Conservation (phyloP, 306 rosid genomes). For the Cicer cuneatum region DNA sequence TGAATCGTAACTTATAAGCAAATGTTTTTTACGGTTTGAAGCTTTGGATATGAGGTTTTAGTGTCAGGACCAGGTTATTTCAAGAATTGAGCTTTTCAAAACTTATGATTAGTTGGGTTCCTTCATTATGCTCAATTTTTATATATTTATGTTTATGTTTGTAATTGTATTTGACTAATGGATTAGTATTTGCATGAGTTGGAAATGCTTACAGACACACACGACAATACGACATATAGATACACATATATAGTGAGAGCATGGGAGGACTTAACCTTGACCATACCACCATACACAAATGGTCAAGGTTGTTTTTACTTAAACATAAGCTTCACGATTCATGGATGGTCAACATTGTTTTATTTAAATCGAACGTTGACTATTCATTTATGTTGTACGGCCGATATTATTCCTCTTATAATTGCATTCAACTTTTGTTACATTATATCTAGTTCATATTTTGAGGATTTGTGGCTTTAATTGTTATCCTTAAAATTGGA, state of each 20-base stretch:
- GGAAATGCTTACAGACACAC: constrained; percentile 1
- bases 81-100: background rate
- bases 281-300: background rate
- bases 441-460: background rate
- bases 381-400: background rate
- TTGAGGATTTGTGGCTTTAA: background rate
- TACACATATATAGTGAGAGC: background rate
- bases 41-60: background rate
- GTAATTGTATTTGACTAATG: background rate
- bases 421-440: background rate
- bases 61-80: background rate
- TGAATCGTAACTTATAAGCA: background rate
- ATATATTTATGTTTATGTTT: background rate
- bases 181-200: background rate
- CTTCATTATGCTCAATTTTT: background rate
- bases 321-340: background rate
- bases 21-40: background rate
- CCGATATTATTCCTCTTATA: background rate
- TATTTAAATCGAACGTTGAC: background rate
- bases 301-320: background rate
- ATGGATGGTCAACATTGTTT: background rate
- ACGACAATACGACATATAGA: background rate
- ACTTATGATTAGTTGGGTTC: background rate
- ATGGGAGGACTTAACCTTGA: background rate
- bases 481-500: constrained; percentile 17